These are phyloP conservation scores for Phytophthora nicotianae DNA, from an alignment of 352 stramenopile species.

Conservation along the genomic window DNA sequence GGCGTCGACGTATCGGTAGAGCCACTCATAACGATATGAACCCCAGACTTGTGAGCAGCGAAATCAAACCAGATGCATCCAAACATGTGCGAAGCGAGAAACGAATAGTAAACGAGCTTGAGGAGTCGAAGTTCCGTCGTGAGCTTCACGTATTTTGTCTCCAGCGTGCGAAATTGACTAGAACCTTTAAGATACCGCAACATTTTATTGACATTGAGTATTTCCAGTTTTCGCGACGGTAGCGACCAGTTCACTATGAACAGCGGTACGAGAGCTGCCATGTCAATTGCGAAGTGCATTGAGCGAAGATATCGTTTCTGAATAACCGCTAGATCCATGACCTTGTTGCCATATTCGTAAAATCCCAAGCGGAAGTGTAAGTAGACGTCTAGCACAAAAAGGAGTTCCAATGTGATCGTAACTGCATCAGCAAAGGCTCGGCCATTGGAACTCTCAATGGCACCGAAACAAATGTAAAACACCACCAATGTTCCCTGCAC, in stretches of 20 bases:
- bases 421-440: conserved; percentile 36
- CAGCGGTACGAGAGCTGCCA: conserved; percentile 47
- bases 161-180: conserved; percentile 49
- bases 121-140: conserved; percentile 56
- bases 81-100: conserved; percentile 57
- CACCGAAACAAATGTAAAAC: conserved; percentile 57
- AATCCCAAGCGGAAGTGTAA: conserved; percentile 58
- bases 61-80: conserved; percentile 71
- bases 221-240: conserved; percentile 27
- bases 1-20: conserved; percentile 15
- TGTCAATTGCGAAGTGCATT: conserved; percentile 45
- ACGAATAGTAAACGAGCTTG: conserved; percentile 64
- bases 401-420: conserved; percentile 45
- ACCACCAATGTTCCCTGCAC: conserved; percentile 50
- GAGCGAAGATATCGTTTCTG: conserved; percentile 51
- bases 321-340: conserved; percentile 54
- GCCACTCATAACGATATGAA: conserved; percentile 35
- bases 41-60: conserved; percentile 46
- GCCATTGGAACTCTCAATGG: conserved; percentile 4
- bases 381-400: conserved; percentile 58
- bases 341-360: conserved; percentile 72
- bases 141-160: conserved; percentile 59
- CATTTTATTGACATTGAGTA: conserved; percentile 66
- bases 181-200: conserved; percentile 56
- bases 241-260: conserved; percentile 49